Percentiles rank a stretch among this genome's conserved stretches.
Conservation (phyloP, 371 early-diverging fungal genomes). For the Haplosporangium sp. region DNA sequence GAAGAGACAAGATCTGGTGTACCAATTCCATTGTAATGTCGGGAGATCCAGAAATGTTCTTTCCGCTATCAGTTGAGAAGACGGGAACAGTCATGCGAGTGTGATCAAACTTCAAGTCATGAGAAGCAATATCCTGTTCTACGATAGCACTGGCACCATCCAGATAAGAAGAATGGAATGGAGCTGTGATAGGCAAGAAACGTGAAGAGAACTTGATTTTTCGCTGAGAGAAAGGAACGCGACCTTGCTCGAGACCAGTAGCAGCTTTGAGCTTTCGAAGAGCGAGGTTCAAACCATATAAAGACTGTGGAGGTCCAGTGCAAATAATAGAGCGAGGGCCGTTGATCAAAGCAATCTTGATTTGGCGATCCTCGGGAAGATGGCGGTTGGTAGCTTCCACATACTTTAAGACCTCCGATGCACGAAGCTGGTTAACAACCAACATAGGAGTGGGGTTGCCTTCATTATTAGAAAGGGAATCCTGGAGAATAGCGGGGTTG, state of each 20-base stretch:
- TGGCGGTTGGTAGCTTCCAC: constrained; percentile 89
- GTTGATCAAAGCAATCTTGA: constrained; percentile 88
- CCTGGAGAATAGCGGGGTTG: constrained; percentile 88
- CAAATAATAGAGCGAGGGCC: constrained; percentile 88
- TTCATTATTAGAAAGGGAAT: constrained; percentile 90
- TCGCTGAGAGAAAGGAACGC: constrained; percentile 88
- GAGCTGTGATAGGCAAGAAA: constrained; percentile 90
- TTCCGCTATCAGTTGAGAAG: constrained; percentile 81
- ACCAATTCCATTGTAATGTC: constrained; percentile 79
- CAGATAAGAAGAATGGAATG: constrained; percentile 89
- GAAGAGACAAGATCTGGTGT: constrained; percentile 82
- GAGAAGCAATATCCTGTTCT: constrained; percentile 71
- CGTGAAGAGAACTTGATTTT: constrained; percentile 88
- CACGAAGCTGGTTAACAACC: constrained; percentile 82
- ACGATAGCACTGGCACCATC: constrained; percentile 72
- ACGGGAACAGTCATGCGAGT: constrained; percentile 78
- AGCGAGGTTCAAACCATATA: constrained; percentile 90
- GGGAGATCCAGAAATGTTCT: constrained; percentile 69
- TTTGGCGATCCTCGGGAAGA: constrained; percentile 82
- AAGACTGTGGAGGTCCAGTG: constrained; percentile 90
- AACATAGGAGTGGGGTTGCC: constrained; percentile 97
- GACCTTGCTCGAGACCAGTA: constrained; percentile 84
- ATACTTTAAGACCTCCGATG: constrained; percentile 81
- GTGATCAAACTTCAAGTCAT: constrained; percentile 68
- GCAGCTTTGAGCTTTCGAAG: constrained; percentile 90